These are phyloP conservation scores for Stylosanthes scabra DNA, from an alignment of 331 rosid genomes.

Conservation along the genomic window DNA sequence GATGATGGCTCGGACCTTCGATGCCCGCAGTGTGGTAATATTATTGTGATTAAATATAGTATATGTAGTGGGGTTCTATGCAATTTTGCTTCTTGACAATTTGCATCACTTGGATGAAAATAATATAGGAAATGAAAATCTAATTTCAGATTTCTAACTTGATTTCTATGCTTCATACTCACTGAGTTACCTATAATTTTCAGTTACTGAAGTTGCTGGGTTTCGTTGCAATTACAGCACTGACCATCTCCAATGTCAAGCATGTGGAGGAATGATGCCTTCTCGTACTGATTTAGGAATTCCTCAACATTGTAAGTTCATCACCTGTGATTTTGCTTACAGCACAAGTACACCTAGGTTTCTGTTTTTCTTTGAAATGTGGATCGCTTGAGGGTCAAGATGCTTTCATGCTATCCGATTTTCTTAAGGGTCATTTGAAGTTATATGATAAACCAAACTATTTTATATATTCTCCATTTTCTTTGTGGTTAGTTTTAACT, in stretches of 20 bases:
- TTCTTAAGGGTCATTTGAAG: conserved; percentile 16
- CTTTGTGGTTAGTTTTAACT: conserved; percentile 29
- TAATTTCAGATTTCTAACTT: not conserved
- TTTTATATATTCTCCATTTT: conserved; percentile 29
- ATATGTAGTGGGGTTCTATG: conserved; percentile 13
- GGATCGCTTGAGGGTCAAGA: conserved; percentile 3
- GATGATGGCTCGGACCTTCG: conserved; percentile 51
- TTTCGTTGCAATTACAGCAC: conserved; percentile 65
- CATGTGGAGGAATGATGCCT: conserved; percentile 98
- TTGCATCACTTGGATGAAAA: conserved; percentile 9
- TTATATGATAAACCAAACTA: conserved; percentile 12
- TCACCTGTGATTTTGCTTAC: conserved; percentile 21
- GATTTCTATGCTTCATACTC: conserved; percentile 24
- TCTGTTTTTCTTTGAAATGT: conserved; percentile 6
- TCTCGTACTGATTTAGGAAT: conserved; percentile 53
- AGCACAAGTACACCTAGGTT: conserved; percentile 8
- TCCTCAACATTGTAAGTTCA: conserved; percentile 84
- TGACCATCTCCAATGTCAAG: conserved; percentile 86
- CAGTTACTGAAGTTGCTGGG: conserved; percentile 69
- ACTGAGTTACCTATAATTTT: conserved; percentile 33
- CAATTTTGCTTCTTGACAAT: conserved; percentile 11
- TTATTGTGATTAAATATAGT: conserved; percentile 19
- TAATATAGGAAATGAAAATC: not conserved
- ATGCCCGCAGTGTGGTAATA: conserved; percentile 90
- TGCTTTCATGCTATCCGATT: conserved; percentile 11